Evolutionary conservation across 129 eudicot species (phyloP).

Genomic region (Lonicera japonica): DNA sequence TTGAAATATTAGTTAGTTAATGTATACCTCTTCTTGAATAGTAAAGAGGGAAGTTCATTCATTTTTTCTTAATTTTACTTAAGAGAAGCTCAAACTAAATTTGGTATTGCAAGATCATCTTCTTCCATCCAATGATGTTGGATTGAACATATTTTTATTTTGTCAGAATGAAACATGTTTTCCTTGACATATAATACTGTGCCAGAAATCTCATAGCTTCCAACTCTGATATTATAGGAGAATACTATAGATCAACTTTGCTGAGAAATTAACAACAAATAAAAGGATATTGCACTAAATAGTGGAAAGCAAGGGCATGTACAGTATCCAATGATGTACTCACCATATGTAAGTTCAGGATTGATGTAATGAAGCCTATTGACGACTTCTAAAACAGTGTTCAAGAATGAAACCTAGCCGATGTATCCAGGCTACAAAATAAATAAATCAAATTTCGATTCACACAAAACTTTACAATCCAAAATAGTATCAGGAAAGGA

Average conservation of each 20-base stretch:
- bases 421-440: constrained; percentile 78
- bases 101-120: not conserved
- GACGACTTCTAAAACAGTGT: constrained; percentile 68
- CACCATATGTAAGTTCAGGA: constrained; percentile 84
- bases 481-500: not conserved
- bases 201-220: not conserved
- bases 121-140: not conserved
- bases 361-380: constrained; percentile 78
- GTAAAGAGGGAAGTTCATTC: not conserved
- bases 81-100: not conserved
- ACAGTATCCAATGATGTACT: constrained; percentile 20
- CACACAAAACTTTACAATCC: not conserved
- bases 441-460: not conserved
- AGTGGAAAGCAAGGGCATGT: constrained; percentile 1
- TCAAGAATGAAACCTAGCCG: constrained; percentile 88
- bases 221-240: not conserved
- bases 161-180: not conserved
- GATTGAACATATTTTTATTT: no score
- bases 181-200: not conserved
- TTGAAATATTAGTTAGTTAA: not conserved
- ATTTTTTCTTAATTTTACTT: not conserved
- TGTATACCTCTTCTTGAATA: not conserved
- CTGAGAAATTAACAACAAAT: constrained; percentile 1
- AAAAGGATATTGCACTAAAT: not conserved
- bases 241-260: constrained; percentile 3